Evolutionary conservation across 257 asterid species (phyloP).

Genomic region (Orobanche coerulescens): DNA sequence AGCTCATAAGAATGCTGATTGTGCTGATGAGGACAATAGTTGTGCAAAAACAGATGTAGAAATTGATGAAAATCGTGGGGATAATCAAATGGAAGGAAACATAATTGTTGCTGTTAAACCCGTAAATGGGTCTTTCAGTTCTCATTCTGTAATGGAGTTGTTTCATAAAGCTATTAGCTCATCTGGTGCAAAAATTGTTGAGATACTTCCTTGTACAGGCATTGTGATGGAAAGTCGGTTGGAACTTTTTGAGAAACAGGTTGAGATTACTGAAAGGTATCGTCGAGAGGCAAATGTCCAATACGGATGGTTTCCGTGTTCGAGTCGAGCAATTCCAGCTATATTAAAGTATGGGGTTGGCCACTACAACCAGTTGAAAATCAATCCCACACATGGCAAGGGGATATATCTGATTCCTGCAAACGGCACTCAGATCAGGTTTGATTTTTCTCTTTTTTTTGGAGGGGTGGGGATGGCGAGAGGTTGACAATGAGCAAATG

Average conservation of each 20-base stretch:
- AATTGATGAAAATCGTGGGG: slow-evolving; percentile 1
- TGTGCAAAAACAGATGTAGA: neutral
- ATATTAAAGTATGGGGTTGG: slow-evolving; percentile 6
- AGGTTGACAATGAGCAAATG: no score
- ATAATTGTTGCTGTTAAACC: neutral
- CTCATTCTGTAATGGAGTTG: slow-evolving; percentile 5
- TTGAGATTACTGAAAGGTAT: slow-evolving; percentile 1
- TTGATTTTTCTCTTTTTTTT: neutral
- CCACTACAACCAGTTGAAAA: neutral
- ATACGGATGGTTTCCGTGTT: slow-evolving; percentile 10
- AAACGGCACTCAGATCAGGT: slow-evolving; percentile 12
- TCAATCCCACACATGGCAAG: neutral
- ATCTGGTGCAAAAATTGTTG: neutral
- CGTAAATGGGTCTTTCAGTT: neutral
- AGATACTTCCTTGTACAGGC: neutral
- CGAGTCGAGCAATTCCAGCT: neutral
- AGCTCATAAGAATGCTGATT: neutral
- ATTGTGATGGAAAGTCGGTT: neutral
- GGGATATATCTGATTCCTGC: slow-evolving; percentile 5
- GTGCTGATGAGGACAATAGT: neutral
- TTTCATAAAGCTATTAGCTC: neutral
- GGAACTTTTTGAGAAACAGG: slow-evolving; percentile 5
- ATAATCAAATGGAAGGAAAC: slow-evolving; percentile 6
- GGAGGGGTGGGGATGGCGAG: no score
- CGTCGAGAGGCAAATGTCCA: slow-evolving; percentile 12